Evolutionary conservation across 2,329 filamentous ascomycete species (phyloP).

Genomic region (Aureobasidium melanogenum): DNA sequence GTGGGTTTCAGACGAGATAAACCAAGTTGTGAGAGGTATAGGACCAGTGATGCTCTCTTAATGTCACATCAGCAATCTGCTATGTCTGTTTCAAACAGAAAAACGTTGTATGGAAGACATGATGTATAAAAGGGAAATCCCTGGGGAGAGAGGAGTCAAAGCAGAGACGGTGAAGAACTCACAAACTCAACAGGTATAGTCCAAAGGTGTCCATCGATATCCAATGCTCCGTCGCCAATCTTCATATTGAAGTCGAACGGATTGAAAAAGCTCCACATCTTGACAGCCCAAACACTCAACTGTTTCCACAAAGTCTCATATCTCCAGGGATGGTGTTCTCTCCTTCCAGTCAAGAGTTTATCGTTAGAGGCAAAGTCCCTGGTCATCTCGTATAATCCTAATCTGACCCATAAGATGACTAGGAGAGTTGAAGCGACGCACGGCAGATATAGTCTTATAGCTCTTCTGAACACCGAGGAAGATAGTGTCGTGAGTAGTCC

Average conservation of each 20-base stretch:
- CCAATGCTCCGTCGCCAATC: not conserved
- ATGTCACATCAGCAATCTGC: slow-evolving; percentile 34
- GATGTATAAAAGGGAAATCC: not conserved
- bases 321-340: slow-evolving; percentile 11
- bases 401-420: slow-evolving; percentile 5
- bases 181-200: slow-evolving; percentile 36
- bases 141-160: not conserved
- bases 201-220: slow-evolving; percentile 46
- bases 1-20: slow-evolving; percentile 1
- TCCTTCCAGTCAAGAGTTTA: slow-evolving; percentile 5
- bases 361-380: slow-evolving; percentile 13
- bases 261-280: slow-evolving; percentile 25
- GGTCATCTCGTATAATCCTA: slow-evolving; percentile 13
- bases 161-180: not conserved
- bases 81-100: not conserved
- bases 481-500: slow-evolving; percentile 18
- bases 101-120: not conserved
- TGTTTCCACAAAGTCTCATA: slow-evolving; percentile 11
- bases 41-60: slow-evolving; percentile 40
- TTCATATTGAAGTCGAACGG: not conserved
- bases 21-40: slow-evolving; percentile 47
- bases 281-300: slow-evolving; percentile 24
- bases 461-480: slow-evolving; percentile 17
- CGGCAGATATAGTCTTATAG: slow-evolving; percentile 16
- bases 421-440: slow-evolving; percentile 15